Conservation (phyloP, 1,284 basidiomycete genomes). For the Pholiota adiposa region DNA sequence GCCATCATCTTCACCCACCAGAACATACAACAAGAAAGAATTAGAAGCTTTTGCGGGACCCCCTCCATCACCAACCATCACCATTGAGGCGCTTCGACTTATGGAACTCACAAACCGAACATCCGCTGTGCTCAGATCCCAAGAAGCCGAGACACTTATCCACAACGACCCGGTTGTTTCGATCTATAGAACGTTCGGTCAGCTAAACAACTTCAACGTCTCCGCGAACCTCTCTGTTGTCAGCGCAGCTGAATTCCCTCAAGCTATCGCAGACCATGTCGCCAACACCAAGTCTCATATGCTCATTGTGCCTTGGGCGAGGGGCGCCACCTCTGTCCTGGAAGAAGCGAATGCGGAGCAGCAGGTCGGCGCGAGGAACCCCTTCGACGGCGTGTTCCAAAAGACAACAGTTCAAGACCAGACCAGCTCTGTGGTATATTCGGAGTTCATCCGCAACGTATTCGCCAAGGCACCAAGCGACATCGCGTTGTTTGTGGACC, state of each 20-base stretch:
- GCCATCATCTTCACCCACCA: background rate
- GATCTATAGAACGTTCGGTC: slow-evolving; percentile 83
- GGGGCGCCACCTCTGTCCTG: slow-evolving; percentile 37
- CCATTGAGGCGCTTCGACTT: slow-evolving; percentile 81
- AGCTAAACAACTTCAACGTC: slow-evolving; percentile 72
- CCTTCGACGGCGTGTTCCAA: slow-evolving; percentile 65
- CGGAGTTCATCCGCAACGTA: slow-evolving; percentile 81
- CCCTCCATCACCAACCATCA: slow-evolving; percentile 30
- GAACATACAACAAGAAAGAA: slow-evolving; percentile 30
- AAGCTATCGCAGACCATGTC: slow-evolving; percentile 70
- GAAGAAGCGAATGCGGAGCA: slow-evolving; percentile 28
- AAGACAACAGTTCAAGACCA: slow-evolving; percentile 47
- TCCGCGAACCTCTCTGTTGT: slow-evolving; percentile 71
- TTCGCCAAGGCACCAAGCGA: slow-evolving; percentile 71
- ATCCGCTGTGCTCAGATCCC: slow-evolving; percentile 83
- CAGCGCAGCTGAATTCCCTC: slow-evolving; percentile 69
- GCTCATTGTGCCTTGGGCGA: slow-evolving; percentile 82
- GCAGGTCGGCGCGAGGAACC: slow-evolving; percentile 41
- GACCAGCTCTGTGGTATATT: slow-evolving; percentile 62
- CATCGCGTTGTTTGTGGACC: slow-evolving; percentile 84
- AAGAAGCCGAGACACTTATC: slow-evolving; percentile 72
- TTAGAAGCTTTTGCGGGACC: slow-evolving; percentile 6
- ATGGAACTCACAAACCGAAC: slow-evolving; percentile 89
- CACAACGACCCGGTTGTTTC: slow-evolving; percentile 81
- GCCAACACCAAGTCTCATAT: slow-evolving; percentile 67